Conservation (phyloP, 2,329 filamentous ascomycete species). For the Triangularia setosa region DNA sequence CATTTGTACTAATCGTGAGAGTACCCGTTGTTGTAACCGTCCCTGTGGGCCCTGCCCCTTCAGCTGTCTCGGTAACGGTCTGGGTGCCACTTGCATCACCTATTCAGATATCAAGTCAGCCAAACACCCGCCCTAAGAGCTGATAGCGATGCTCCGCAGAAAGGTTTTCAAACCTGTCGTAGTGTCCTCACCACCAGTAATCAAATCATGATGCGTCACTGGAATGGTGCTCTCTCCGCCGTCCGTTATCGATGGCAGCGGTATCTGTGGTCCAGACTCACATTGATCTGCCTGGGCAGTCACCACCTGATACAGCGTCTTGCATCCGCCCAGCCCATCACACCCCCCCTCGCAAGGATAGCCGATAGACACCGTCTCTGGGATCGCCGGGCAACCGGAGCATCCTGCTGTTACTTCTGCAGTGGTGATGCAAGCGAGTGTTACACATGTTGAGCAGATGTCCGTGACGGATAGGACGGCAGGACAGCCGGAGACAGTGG, state of each 20-base stretch:
- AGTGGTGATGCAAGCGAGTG: constrained; percentile 18
- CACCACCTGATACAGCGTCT: constrained; percentile 18
- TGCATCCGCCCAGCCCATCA: constrained; percentile 17
- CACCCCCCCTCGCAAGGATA: constrained; percentile 22
- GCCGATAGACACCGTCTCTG: constrained; percentile 18
- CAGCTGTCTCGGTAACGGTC: not conserved
- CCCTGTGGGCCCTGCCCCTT: not conserved
- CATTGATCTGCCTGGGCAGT: constrained; percentile 7
- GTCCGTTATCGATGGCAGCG: not conserved
- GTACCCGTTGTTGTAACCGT: not conserved
- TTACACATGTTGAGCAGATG: constrained; percentile 25
- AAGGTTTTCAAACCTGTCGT: not conserved
- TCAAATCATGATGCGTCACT: too few relatives aligned
- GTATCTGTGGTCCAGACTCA: not conserved
- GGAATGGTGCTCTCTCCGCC: not conserved
- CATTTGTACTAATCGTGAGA: not conserved
- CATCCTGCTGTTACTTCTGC: constrained; percentile 23
- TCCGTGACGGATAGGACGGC: constrained; percentile 22
- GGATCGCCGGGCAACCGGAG: constrained; percentile 10
- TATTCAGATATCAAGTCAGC: not conserved
- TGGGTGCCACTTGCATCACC: not conserved
- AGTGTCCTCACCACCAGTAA: not conserved
- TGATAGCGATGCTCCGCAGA: not conserved
- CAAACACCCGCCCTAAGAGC: not conserved
- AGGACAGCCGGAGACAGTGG: constrained; percentile 21